Conservation (phyloP, 345 rosid genomes). For the Draba incana region DNA sequence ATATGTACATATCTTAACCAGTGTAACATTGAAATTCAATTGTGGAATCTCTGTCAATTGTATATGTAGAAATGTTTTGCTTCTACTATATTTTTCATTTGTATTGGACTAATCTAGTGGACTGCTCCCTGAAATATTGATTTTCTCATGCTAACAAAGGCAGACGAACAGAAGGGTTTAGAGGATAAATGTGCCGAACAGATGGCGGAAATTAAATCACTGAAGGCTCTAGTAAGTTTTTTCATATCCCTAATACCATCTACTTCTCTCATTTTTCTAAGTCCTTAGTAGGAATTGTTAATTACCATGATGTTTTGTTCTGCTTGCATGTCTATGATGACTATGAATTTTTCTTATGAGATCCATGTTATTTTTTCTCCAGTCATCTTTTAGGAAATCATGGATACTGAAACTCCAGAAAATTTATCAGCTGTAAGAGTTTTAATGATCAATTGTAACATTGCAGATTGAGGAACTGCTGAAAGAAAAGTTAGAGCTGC, state of each 20-base stretch:
- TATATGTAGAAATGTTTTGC: conserved; percentile 1
- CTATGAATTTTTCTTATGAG: conserved; percentile 20
- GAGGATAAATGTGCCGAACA: conserved; percentile 66
- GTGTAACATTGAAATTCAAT: conserved; percentile 3
- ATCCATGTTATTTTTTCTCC: conserved; percentile 12
- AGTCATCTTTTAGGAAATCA: conserved; percentile 5
- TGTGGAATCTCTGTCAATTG: background rate
- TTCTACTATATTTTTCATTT: conserved; percentile 3
- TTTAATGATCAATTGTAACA: conserved; percentile 27
- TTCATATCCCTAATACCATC: conserved; percentile 9
- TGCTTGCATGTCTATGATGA: background rate
- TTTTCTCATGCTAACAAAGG: conserved; percentile 53
- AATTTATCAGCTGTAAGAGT: conserved; percentile 15
- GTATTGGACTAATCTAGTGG: conserved; percentile 4
- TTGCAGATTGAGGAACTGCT: conserved; percentile 79
- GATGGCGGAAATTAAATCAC: conserved; percentile 66
- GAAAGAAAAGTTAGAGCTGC: conserved; percentile 72
- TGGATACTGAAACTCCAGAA: conserved; percentile 15
- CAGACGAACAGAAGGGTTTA: conserved; percentile 63
- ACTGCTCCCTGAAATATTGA: conserved; percentile 29
- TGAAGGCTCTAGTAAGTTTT: conserved; percentile 61
- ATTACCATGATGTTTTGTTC: background rate
- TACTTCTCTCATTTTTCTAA: background rate
- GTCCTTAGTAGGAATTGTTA: background rate
- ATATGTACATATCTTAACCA: conserved; percentile 2